These are phyloP conservation scores for Melaleuca alternifolia DNA, from an alignment of 345 rosid genomes.

Conservation along the genomic window DNA sequence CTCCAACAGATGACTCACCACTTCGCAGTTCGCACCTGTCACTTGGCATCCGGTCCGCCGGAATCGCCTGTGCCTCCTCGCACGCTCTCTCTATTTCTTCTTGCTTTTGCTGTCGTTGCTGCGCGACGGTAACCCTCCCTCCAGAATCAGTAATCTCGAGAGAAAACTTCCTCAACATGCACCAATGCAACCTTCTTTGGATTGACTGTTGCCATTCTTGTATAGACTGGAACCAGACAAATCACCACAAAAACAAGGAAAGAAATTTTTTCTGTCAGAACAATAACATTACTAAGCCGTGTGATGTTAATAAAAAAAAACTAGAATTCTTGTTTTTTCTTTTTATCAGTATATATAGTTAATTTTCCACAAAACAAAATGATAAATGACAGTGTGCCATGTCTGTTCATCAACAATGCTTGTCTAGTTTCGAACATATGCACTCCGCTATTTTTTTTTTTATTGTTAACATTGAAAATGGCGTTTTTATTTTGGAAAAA, in stretches of 20 bases:
- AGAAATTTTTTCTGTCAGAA: background rate
- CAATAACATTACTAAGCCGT: background rate
- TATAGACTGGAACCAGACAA: fast-evolving
- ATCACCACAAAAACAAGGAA: background rate
- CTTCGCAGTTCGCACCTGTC: too few relatives aligned
- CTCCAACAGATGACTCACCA: too few relatives aligned
- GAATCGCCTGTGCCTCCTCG: too few relatives aligned
- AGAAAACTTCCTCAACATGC: background rate
- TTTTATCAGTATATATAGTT: background rate
- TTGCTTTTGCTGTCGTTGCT: too few relatives aligned
- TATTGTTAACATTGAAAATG: too few relatives aligned
- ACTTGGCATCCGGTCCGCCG: too few relatives aligned
- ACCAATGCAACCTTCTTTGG: background rate
- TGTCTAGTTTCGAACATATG: background rate
- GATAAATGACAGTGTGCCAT: background rate
- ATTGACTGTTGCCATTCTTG: background rate
- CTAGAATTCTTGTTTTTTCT: background rate
- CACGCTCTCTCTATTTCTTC: too few relatives aligned
- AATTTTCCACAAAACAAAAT: background rate
- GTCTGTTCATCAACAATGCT: background rate
- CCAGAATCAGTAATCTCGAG: background rate
- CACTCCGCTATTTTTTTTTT: background rate
- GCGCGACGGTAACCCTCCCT: too few relatives aligned
- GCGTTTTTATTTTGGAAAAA: too few relatives aligned
- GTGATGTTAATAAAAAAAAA: background rate